Percentiles rank a stretch among this genome's conserved stretches.
Evolutionary conservation across 75 land plant species (phyloP).

Genomic region (Chamaecyparis obtusa): DNA sequence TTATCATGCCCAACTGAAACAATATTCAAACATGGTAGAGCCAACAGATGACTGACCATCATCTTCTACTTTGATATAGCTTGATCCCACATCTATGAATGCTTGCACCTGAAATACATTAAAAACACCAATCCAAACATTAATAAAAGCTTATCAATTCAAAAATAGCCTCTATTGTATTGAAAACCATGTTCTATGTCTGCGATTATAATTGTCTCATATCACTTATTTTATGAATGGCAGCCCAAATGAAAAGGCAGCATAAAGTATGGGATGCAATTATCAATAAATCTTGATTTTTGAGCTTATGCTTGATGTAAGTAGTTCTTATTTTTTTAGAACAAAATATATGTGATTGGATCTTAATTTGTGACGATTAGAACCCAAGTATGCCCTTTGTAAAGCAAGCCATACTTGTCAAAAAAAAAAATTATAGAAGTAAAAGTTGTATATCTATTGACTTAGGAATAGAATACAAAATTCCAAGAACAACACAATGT

Average conservation of each 20-base stretch:
- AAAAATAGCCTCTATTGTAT: background rate
- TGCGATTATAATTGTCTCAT: background rate
- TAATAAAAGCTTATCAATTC: background rate
- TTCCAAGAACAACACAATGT: too few relatives aligned
- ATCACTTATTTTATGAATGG: background rate
- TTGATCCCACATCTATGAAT: conserved; percentile 39
- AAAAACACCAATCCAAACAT: background rate
- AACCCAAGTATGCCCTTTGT: background rate
- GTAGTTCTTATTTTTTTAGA: background rate
- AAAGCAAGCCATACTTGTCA: background rate
- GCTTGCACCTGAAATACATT: conserved; percentile 53
- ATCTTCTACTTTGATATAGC: conserved; percentile 81
- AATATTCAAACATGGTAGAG: conserved; percentile 6
- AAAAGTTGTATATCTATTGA: too few relatives aligned
- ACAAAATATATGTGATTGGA: background rate
- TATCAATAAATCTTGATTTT: background rate
- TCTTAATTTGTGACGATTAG: background rate
- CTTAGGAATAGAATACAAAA: too few relatives aligned
- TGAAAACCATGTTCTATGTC: background rate
- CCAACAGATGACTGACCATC: conserved; percentile 61
- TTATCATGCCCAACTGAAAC: background rate
- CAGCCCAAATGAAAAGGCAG: background rate
- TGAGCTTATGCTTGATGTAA: background rate
- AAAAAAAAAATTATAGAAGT: background rate
- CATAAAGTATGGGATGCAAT: background rate